Base-by-base conservation (phyloP, 225 moss, liverwort and hornwort species). In the Bryoerythrophyllum caledonicum region DNA sequence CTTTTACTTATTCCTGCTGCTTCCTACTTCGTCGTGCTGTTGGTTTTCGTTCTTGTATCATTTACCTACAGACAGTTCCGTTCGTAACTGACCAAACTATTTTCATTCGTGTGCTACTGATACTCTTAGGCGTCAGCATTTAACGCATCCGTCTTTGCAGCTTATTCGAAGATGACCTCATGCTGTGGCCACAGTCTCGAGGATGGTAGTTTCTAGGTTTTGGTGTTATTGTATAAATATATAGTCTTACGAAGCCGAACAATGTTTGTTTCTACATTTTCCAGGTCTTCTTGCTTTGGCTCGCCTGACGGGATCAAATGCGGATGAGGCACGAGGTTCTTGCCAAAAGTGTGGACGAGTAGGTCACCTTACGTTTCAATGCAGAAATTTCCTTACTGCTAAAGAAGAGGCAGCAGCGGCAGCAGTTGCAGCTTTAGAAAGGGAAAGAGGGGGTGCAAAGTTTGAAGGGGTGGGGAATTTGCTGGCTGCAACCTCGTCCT, bases 291-390 rank as follows among this genome's bases (percentile, higher is more conserved):
- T 97, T 69, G 94, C 94, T 14, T 84, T 97, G 78, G 97, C 97
- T 37, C 92, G 97, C 27, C 82, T 97, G 56, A 94, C 94, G 53
- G 97, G 94, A 46, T 97, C 97, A n/a, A 97, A 92, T 81, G 97
- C 97, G 48, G 97, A 97, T 80, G 97, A 94, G 83, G 97, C 94
- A 28, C 86, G 97, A 54, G 97, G 97, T 9, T 91, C 97, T 7
- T 97, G 97, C 55, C 94, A 97, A 74, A 97, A 97, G 75, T 97
- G 97, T 79, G 97, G 97, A 67, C 82, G 97, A 79, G 96, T 97
- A 21, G 96, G 96, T 30, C 96, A 97, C 76, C 91, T 97, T 59
- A 94, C 94, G 1, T 97, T 97, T 74, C 96, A 97, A 67, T 97
- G 96, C 84, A 86, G 92, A 67, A 97, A 97, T 79, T 93, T 97